Evolutionary conservation across 2,329 filamentous ascomycete species (phyloP).

Genomic region (Domatiomyces catenatus): DNA sequence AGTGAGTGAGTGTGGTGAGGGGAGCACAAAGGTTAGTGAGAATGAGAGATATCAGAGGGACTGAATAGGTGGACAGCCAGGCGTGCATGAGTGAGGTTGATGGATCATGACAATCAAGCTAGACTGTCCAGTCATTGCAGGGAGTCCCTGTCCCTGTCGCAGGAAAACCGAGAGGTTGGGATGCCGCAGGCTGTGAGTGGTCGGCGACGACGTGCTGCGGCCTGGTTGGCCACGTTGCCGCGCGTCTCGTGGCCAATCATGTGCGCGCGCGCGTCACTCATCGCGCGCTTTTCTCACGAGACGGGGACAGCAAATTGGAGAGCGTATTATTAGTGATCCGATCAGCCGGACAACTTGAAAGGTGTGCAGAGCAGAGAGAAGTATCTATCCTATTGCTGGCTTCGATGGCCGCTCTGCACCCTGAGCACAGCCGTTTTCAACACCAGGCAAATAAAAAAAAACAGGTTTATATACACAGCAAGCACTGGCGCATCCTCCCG

Average conservation of each 20-base stretch:
- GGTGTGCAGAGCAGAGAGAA: slow-evolving; percentile 8
- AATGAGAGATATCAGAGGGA: too few species aligned
- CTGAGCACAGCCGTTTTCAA: slow-evolving; percentile 8
- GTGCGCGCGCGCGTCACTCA: background rate
- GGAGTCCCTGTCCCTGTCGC: background rate
- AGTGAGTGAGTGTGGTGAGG: background rate
- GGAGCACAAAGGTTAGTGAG: background rate
- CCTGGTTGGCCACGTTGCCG: slow-evolving; percentile 1
- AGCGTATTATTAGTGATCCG: background rate
- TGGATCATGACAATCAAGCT: background rate
- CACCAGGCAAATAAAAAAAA: slow-evolving; percentile 3
- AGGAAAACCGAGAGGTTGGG: slow-evolving; percentile 15
- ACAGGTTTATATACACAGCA: slow-evolving; percentile 16
- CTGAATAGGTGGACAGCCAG: background rate
- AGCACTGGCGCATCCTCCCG: background rate
- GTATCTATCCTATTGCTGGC: background rate
- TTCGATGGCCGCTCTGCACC: slow-evolving; percentile 8
- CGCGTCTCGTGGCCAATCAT: slow-evolving; percentile 10
- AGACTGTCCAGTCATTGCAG: background rate
- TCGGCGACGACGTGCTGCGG: background rate
- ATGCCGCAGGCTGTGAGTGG: slow-evolving; percentile 9
- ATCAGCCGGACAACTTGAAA: background rate
- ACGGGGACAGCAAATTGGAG: too few species aligned
- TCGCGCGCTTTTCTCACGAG: too few species aligned
- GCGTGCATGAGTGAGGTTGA: background rate